Evolutionary conservation across 495 filamentous ascomycete species (phyloP), one percentile per base, ranked within the genome.

Genomic region (Pyronema omphalodes): DNA sequence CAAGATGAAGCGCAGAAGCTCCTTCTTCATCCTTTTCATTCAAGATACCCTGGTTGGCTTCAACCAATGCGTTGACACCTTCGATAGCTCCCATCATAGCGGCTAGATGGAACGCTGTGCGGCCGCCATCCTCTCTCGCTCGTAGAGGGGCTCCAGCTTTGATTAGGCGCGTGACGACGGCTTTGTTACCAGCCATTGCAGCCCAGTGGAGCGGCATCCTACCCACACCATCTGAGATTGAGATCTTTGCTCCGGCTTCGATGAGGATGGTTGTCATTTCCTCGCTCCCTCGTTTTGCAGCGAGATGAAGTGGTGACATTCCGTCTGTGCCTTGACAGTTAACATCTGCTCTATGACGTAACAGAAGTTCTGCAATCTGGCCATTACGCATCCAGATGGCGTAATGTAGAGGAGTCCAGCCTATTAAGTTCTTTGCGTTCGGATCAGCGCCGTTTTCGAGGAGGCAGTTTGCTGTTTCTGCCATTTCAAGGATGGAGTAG

Each of bases 241-340:
- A 17, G 6, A 60, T 43, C 6, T 15, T 36, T 19, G 39, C 40
- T 41, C 45, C 45, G 11, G 33, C 33, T 11, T 47, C 54, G 7
- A 51, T 35, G 14, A 60, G 46, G 7, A 55, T 52, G n/a, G 43
- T 37, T 14, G 44, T 34, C 5, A 52, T 55, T 15, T 29, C 14
- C 9, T 44, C 44, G 45, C 59, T 19, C 7, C 54, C 55, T 9
- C 18, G 44, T 9, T 45, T n/a, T 6, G 58, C 48, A 12, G 50
- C 49, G 5, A 15, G 44, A 7, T 61, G 50, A 19, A 61, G 17
- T 6, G 58, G 17, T 2, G 58, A 55, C 40, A 54, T 41, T 7
- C 35, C 11, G 23, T 36, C 7, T 2, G 17, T 11, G 39, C 57
- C 55, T 1, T 14, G 34, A 1, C 29, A 14, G 17, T 51, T 9